Percentiles rank a stretch among this genome's conserved stretches.
Conservation (phyloP, 2,329 filamentous ascomycete species). For the Stagonosporopsis tanaceti region DNA sequence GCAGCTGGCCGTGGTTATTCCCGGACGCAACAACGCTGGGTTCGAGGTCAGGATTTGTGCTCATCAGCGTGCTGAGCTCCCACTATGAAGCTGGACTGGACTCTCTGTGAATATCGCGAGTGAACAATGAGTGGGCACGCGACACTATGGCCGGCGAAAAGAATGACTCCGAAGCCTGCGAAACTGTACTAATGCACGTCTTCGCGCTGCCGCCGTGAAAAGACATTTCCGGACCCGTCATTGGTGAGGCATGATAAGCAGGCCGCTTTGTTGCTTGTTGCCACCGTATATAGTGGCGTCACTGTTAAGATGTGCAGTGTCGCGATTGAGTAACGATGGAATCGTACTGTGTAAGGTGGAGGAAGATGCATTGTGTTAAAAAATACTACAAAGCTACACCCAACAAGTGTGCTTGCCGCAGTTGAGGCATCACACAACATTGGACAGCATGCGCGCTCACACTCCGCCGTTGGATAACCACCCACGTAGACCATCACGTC, state of each 20-base stretch:
- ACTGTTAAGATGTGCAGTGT: neutral
- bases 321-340: neutral
- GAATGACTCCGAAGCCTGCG: neutral
- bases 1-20: slow-evolving; percentile 1
- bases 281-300: slow-evolving; percentile 7
- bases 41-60: slow-evolving; percentile 1
- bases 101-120: neutral
- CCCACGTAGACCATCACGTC: neutral
- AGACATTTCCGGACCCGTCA: slow-evolving; percentile 5
- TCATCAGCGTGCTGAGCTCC: slow-evolving; percentile 13
- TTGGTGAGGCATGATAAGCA: neutral
- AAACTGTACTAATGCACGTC: slow-evolving; percentile 9
- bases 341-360: neutral
- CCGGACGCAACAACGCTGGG: slow-evolving; percentile 16
- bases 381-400: neutral
- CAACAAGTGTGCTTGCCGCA: neutral
- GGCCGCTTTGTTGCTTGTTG: slow-evolving; percentile 6
- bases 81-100: slow-evolving; percentile 4
- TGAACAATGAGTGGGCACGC: neutral
- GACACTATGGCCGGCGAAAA: slow-evolving; percentile 7
- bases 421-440: neutral
- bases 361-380: neutral
- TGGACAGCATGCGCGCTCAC: neutral
- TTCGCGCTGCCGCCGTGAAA: slow-evolving; percentile 1
- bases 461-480: neutral